Conservation (phyloP, 1,139 yeast species). For the Yamadazyma atmosphaerica region DNA sequence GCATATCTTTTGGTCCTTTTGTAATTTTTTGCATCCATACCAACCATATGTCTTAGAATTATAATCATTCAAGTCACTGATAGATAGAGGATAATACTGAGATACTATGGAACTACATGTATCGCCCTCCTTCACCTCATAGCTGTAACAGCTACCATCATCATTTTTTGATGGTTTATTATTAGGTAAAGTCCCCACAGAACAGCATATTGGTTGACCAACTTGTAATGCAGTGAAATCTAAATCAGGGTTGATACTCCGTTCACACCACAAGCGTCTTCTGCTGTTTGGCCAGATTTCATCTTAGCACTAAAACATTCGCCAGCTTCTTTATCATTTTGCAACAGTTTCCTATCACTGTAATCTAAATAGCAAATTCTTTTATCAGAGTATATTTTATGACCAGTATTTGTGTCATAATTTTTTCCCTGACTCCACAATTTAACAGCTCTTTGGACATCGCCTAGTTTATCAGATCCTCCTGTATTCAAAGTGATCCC, state of each 20-base stretch:
- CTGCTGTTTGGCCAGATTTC: conserved; percentile 2
- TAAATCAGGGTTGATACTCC: conserved; percentile 13
- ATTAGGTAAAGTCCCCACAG: conserved; percentile 10
- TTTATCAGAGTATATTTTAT: conserved; percentile 6
- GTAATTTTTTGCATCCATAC: conserved; percentile 15
- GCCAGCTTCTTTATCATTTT: conserved; percentile 11
- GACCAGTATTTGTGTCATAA: conserved; percentile 8
- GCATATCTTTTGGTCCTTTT: conserved; percentile 13
- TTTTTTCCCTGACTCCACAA: conserved; percentile 12
- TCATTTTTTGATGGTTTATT: conserved; percentile 8
- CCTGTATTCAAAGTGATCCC: conserved; percentile 12
- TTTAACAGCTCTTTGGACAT: conserved; percentile 12
- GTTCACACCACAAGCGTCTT: conserved; percentile 11
- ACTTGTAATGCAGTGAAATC: conserved; percentile 10
- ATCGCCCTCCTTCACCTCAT: conserved; percentile 12
- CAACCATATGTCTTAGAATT: conserved; percentile 15
- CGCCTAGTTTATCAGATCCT: conserved; percentile 6
- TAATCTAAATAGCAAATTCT: conserved; percentile 9
- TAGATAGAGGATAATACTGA: conserved; percentile 8
- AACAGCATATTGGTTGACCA: conserved; percentile 13
- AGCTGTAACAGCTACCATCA: conserved; percentile 13
- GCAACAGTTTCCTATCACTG: conserved; percentile 8
- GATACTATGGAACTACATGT: conserved; percentile 10
- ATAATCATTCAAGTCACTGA: conserved; percentile 9
- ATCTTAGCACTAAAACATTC: conserved; percentile 8